Evolutionary conservation across 2,329 filamentous ascomycete species (phyloP), one percentile per base, ranked within the genome.

Genomic region (Sclerotiophoma versabilis): DNA sequence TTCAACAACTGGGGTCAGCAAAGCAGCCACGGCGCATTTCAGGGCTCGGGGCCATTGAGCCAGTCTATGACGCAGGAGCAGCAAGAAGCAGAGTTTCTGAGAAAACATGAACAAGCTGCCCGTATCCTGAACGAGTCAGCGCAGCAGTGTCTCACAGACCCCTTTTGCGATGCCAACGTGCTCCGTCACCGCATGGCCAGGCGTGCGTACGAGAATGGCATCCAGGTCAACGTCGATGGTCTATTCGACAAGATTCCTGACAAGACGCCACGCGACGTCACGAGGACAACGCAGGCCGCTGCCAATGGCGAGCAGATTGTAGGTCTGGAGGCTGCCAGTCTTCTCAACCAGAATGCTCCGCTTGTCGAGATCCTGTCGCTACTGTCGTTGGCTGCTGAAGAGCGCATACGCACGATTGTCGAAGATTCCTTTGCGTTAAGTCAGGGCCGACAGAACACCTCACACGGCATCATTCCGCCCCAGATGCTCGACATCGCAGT

Each of bases 301-400:
- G 83, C 86, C 0, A 86, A 92, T 64, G 84, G 82, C 4, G 80
- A 84, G 26, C 81, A 84, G 11, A 75, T 88, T 20, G 81, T 91
- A 2, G 76, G 84, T 34, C 87, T 74, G 3, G 65, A 74, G 36
- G 70, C 74, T 46, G 65, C 77, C 60, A 91, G 89, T 48, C 84
- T 96, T 30, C 84, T 95, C 0, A 86, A 89, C 29, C 72, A 76
- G 17, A 89, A 92, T 36, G 86, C 90, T 1, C 87, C 84, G 48
- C 79, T 96, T 27, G 88, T 90, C 12, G 92, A 96, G 57, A 90
- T 97, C 62, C 77, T 97, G 37, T 89, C 91, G 22, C 80, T 97
- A 14, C 73, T 97, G 53, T 95, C 92, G 5, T 83, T 97, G 51
- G 90, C 91, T 15, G 87, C 91, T 9, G 91, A 93, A 70, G 89